Base-by-base conservation (phyloP, 1,284 basidiomycete species). In the Naganishia liquefaciens region DNA sequence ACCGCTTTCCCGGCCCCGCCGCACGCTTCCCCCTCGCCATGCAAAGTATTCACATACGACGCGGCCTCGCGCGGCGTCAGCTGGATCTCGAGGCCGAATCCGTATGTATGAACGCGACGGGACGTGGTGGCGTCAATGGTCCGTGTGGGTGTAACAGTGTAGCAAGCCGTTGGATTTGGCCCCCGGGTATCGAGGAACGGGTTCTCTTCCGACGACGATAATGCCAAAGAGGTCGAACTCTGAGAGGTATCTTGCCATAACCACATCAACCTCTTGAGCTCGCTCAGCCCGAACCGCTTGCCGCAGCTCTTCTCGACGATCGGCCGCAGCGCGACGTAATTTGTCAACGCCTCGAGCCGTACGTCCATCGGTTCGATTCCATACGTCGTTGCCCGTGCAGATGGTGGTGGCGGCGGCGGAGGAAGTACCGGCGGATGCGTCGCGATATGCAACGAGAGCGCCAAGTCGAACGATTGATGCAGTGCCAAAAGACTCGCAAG, bases 351-450 rank as follows among this genome's bases (percentile, higher is more conserved):
- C 3, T 74, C 70, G n/a, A 80, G 57, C 9, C 69, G 64, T 5
- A 80, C 66, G 27, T 65, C 70, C 5, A 50, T 21, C 25, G 62
- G 40, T 25, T 49, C 40, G 44, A 63, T 27, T 17, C 60, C 57
- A 49, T 66, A 58, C 30, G 52, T 33, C n/a, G 63, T 25, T 5
- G 40, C 47, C 28, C 65, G 58, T 25, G 47, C 27, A 4, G 43
- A 19, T 1, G 62, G 63, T 9, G 33, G 33, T 0, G 73, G 63
- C 0, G 76, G 63, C 50, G 77, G 74, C 10, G 77, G 76, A 1
- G 78, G 77, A 5, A 80, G 71, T 33, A 79, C 72, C 0, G 79
- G 79, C 0, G 78, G 78, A 49, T 79, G 71, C 2, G 74, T 74
- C 3, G 79, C 79, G 53, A 80, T 72, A 61, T 78, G 75, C 3